These are phyloP conservation scores for Neurospora tetrasperma DNA, from an alignment of 495 filamentous ascomycete genomes.

Conservation along the genomic window DNA sequence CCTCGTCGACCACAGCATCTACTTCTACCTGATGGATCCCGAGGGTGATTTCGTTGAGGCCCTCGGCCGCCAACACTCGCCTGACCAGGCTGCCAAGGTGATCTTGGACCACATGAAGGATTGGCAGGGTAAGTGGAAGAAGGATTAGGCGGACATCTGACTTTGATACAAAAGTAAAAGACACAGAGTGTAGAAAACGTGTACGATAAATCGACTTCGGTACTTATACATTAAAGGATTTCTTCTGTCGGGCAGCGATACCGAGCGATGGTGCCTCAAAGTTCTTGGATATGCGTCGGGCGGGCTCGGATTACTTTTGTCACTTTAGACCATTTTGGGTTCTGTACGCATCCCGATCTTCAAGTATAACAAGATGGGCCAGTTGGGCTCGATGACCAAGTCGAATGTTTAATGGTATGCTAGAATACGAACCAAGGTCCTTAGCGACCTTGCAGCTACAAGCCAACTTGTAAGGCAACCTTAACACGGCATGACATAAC, in stretches of 20 bases:
- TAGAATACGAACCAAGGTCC: not conserved
- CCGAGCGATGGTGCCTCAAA: not conserved
- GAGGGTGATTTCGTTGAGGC: constrained; percentile 98
- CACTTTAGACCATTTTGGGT: too few relatives aligned
- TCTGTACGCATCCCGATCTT: too few relatives aligned
- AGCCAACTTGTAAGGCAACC: not conserved
- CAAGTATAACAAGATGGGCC: too few relatives aligned
- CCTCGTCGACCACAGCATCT: constrained; percentile 96
- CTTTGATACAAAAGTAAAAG: not conserved
- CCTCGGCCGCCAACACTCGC: constrained; percentile 85
- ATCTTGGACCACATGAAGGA: constrained; percentile 85
- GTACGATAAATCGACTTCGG: not conserved
- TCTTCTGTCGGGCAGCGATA: not conserved
- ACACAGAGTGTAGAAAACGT: not conserved
- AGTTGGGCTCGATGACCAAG: not conserved
- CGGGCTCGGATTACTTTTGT: not conserved
- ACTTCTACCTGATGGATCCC: constrained; percentile 99
- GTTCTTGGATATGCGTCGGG: not conserved
- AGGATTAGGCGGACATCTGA: not conserved
- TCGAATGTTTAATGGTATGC: not conserved
- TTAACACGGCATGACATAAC: not conserved
- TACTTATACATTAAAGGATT: not conserved
- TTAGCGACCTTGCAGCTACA: not conserved
- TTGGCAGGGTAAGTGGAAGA: constrained; percentile 51
- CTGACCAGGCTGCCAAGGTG: constrained; percentile 72